phyloP scores from a whole-genome alignment of 345 rosid genomes.

The Pelargonium nanum region DNA sequence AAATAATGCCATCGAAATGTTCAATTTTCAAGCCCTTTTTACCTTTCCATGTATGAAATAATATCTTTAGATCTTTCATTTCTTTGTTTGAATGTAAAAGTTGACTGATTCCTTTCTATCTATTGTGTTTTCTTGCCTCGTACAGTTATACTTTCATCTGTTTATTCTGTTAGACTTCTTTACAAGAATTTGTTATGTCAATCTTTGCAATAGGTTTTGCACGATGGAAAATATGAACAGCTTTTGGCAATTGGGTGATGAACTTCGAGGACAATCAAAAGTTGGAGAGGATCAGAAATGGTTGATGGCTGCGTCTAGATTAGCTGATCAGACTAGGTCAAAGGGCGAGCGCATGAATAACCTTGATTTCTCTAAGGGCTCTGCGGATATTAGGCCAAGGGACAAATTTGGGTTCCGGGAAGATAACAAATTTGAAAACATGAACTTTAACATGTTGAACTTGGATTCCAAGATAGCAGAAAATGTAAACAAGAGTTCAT shows the following conservation, averaged over 20 bases:
- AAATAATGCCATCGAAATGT: not conserved
- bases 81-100: not conserved
- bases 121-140: not conserved
- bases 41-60: no score
- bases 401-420: conserved; percentile 70
- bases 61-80: not conserved
- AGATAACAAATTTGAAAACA: conserved; percentile 55
- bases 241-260: conserved; percentile 96
- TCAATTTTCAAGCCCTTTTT: not conserved
- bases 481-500: conserved; percentile 41
- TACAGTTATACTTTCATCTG: no score
- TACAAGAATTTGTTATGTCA: no score
- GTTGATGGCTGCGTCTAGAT: conserved; percentile 73
- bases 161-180: no score
- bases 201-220: conserved; percentile 9
- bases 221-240: conserved; percentile 51
- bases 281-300: conserved; percentile 80
- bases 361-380: conserved; percentile 71
- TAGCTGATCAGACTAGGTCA: conserved; percentile 74
- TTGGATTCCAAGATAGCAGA: conserved; percentile 53
- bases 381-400: conserved; percentile 46
- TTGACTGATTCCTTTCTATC: not conserved
- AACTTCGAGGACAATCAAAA: conserved; percentile 83
- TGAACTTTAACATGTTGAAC: conserved; percentile 74
- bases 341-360: conserved; percentile 88